Evolutionary conservation across 345 rosid species (phyloP).

Genomic region (Populus tremula): DNA sequence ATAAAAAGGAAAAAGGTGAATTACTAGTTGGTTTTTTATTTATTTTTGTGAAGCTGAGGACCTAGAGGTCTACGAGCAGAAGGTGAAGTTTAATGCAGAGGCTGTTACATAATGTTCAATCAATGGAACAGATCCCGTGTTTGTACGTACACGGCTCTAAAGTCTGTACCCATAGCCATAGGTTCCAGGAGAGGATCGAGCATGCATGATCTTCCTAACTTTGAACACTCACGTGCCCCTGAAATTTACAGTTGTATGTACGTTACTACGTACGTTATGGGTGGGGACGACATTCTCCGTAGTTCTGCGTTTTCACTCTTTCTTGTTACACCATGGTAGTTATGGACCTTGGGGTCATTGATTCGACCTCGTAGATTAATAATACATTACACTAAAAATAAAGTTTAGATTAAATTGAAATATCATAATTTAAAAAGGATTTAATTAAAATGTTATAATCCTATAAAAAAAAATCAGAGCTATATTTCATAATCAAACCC

Average conservation of each 20-base stretch:
- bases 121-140: slow-evolving; percentile 7
- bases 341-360: no score
- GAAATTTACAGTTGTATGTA: not conserved
- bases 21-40: not conserved
- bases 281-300: not conserved
- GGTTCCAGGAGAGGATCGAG: not conserved
- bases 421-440: no score
- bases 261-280: no score
- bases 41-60: not conserved
- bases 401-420: no score
- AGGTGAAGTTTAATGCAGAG: slow-evolving; percentile 1
- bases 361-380: no score
- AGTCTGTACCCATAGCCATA: not conserved
- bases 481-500: no score
- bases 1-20: no score
- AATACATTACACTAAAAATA: no score
- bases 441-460: no score
- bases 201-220: not conserved
- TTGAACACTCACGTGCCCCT: not conserved
- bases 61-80: not conserved
- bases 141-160: slow-evolving; percentile 8
- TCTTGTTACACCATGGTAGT: no score
- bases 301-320: not conserved
- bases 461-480: no score
- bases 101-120: not conserved